Evolutionary conservation across 345 rosid species (phyloP), one percentile per base, ranked within the genome.

Genomic region (Kernera saxatilis): DNA sequence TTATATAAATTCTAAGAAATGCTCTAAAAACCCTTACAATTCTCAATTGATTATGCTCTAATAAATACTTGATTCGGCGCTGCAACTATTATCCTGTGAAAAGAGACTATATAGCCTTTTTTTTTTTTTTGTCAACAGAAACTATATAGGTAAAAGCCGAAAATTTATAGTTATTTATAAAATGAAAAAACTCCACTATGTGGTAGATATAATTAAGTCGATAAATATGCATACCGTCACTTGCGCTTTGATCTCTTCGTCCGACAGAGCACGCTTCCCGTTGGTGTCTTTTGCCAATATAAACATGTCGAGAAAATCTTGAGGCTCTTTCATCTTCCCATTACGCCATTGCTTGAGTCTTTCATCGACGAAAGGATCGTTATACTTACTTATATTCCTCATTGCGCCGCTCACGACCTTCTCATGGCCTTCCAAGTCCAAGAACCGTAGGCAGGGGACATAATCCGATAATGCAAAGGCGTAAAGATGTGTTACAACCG

Each of bases 361-460:
- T 59, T 81, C 72, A 2, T 84, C 80, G 1, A 85, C 78, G 1
- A 87, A 62, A 3, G 89, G 81, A 53, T 84, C 78, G 9, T 87
- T 87, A 27, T 77, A 84, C 64, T 83, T 83, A 14, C 67, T 73
- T 0, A 87, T 26, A 7, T 44, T 71, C 17, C 17, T 17, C 15
- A 48, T 62, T 7, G 73, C 81, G 5, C 66, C 41, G 17, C 54
- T 50, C 23, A 81, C 61, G 4, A 81, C 8, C 69, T 75, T 80
- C 68, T 84, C 86, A 44, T 84, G 88, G 0, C 90, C 88, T 73
- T 84, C 88, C 15, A 83, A 50, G 27, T 84, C 88, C 33, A 88
- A 65, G 32, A 81, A 74, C 60, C 50, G 57, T 68, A 82, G 49
- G 44, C 61, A 73, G 2, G 90, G 85, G 19, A 85, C 21, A 46